Evolutionary conservation across 1,284 basidiomycete species (phyloP), one percentile per base, ranked within the genome.

Genomic region (Somion occarium): DNA sequence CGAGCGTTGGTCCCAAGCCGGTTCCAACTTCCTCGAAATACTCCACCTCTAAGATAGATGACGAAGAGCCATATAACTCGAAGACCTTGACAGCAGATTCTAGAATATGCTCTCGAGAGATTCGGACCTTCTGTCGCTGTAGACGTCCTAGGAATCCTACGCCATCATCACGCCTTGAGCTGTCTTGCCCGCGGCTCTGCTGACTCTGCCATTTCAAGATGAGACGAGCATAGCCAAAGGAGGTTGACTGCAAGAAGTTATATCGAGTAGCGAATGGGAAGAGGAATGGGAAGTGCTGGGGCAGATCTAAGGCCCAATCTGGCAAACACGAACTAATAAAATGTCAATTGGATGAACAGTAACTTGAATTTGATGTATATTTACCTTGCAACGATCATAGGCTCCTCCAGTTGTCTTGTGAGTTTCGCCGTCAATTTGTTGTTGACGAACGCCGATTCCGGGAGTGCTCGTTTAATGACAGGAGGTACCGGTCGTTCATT

Each of bases 11-110:
- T 2, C 97, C 97, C 11, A 99, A 74, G 25, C 97, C 97, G 2
- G 97, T 99, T 20, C 97, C 97, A 46, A 98, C 96, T 74, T 99
- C 97, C 64, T 98, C 94, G 66, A 98, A 98, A 74, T 98, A 99
- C 69, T 99, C 95, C 48, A 99, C 93, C 67, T 99, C 96, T 19
- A 99, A 79, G 42, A 98, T 85, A 1, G 93, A 93, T 4, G 89
- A 91, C 11, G 90, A 93, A 1, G 89, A 91, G 5, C 94, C 96
- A 63, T 98, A 99, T 22, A 99, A 76, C 70, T 99, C 96, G 60
- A 99, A 94, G 2, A 98, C 96, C 69, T 98, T 98, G 64, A 96
- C 87, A 1, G 93, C 94, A n/a, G 93, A 97, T 64, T 98, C 94
- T 22, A 99, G 78, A 37, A 99, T 86, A 61, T 96, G 92, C 59